Conservation (phyloP, 1,284 basidiomycete species). For the Heterobasidion irregulare region DNA sequence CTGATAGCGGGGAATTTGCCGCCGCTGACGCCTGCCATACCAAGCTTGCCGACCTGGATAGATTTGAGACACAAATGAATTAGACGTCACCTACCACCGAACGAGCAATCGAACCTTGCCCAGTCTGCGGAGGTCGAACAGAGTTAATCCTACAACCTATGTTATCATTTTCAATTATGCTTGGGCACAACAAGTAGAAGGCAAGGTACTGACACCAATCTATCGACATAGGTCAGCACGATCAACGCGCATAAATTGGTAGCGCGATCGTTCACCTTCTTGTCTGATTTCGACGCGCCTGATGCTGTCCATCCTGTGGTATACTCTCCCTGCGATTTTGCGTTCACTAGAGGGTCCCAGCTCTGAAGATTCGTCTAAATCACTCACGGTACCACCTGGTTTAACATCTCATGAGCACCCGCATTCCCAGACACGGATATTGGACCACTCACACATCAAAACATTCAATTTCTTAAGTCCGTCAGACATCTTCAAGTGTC, state of each 20-base stretch:
- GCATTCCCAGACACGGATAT: background rate
- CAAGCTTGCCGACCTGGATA: conserved; percentile 55
- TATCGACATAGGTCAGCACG: conserved; percentile 16
- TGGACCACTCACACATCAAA: conserved; percentile 54
- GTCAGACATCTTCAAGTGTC: conserved; percentile 23
- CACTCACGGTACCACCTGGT: conserved; percentile 56
- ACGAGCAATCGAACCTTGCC: conserved; percentile 54
- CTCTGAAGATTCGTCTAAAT: too few relatives aligned
- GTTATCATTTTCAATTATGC: conserved; percentile 3
- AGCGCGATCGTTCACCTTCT: conserved; percentile 52
- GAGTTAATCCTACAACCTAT: conserved; percentile 82
- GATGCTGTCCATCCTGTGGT: conserved; percentile 90
- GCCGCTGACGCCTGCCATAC: conserved; percentile 83
- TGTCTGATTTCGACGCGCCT: conserved; percentile 90
- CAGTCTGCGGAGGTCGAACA: conserved; percentile 82
- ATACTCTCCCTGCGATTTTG: conserved; percentile 63
- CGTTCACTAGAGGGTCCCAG: too few relatives aligned
- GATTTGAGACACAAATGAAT: conserved; percentile 1
- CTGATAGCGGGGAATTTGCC: conserved; percentile 81
- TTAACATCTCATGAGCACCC: background rate
- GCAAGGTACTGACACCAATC: conserved; percentile 52
- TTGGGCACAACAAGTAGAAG: background rate
- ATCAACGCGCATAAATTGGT: background rate
- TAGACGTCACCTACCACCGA: background rate
- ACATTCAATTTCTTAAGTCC: conserved; percentile 47